Evolutionary conservation across 2,329 filamentous ascomycete species (phyloP).

Genomic region (Chalaropsis ovoidea): DNA sequence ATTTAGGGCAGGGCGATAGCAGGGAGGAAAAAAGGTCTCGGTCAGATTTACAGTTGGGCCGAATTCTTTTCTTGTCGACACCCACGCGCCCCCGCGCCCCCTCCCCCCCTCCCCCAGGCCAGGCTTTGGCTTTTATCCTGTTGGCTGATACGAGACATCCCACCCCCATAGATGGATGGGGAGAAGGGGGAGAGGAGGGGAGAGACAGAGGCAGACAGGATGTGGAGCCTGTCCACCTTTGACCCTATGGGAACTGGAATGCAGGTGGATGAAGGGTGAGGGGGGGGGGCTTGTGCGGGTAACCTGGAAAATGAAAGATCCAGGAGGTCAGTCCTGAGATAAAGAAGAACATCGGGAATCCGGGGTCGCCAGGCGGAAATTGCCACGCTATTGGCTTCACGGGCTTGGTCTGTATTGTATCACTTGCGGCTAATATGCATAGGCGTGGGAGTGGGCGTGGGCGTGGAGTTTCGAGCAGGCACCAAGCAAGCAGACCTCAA

Average conservation of each 20-base stretch:
- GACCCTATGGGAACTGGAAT: neutral
- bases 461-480: neutral
- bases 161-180: neutral
- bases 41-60: slow-evolving; percentile 11
- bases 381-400: neutral
- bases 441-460: neutral
- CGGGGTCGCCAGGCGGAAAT: slow-evolving; percentile 3
- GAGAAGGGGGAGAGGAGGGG: neutral
- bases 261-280: neutral
- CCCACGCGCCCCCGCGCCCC: neutral
- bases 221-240: neutral
- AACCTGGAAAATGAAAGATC: neutral
- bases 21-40: neutral
- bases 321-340: neutral
- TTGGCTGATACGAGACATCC: slow-evolving; percentile 5
- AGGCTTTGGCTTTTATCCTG: slow-evolving; percentile 7
- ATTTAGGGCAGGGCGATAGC: neutral
- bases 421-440: neutral
- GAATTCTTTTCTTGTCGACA: neutral
- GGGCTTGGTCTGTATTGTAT: neutral
- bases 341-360: neutral
- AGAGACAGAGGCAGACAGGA: neutral
- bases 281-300: neutral
- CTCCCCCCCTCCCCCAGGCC: neutral
- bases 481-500: neutral